Conservation (phyloP, 1,139 yeast species). For the Sugiyamaella sp. region DNA sequence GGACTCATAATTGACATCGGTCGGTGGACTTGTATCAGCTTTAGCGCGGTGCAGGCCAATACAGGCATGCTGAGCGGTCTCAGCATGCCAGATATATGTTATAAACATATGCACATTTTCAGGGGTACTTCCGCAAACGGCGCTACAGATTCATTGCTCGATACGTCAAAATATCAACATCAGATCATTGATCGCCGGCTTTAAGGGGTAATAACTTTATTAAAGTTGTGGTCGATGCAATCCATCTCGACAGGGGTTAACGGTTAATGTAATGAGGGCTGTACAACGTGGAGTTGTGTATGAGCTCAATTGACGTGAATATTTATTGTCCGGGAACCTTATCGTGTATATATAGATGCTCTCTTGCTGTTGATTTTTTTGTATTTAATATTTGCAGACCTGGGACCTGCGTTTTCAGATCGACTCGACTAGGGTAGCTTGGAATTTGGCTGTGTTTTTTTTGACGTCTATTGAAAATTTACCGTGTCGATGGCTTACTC, state of each 20-base stretch:
- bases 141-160: background rate
- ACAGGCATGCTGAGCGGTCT: no score
- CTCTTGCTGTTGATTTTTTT: no score
- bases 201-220: background rate
- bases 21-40: no score
- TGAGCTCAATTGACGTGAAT: background rate
- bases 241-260: background rate
- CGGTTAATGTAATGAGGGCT: constrained; percentile 2
- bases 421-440: no score
- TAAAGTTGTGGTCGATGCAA: background rate
- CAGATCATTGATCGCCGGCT: background rate
- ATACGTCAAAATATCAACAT: background rate
- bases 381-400: no score
- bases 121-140: background rate
- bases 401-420: no score
- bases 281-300: background rate
- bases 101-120: background rate
- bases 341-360: background rate
- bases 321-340: background rate
- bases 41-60: no score
- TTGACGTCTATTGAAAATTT: no score
- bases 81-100: no score
- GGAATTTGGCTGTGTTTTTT: no score
- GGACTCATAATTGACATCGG: no score
- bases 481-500: no score